Percentiles rank a stretch among this genome's conserved stretches.
These are phyloP conservation scores for Helotiales sp. DNA, from an alignment of 2,329 filamentous ascomycete species.

Conservation along the genomic window DNA sequence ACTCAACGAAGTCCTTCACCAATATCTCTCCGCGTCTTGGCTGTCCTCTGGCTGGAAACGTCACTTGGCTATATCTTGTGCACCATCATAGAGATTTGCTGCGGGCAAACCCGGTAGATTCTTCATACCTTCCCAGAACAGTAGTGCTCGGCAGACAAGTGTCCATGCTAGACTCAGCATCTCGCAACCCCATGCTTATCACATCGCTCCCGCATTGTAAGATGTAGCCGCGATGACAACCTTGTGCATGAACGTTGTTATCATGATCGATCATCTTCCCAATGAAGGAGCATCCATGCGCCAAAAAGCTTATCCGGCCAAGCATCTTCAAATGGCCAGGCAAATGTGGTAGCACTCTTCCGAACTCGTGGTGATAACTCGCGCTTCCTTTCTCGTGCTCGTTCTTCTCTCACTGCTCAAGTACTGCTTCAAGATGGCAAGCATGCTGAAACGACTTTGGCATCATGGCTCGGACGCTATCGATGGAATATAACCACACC, in stretches of 20 bases:
- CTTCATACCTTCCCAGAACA: not conserved
- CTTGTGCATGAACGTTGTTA: not conserved
- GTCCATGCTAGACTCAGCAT: not conserved
- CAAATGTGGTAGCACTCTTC: not conserved
- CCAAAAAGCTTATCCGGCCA: not conserved
- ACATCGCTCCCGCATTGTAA: not conserved
- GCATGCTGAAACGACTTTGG: slow-evolving; percentile 5
- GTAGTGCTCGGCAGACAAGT: not conserved
- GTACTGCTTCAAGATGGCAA: slow-evolving; percentile 3
- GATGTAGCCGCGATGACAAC: not conserved
- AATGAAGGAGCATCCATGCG: not conserved
- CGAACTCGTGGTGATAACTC: not conserved
- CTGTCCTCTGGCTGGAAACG: not conserved
- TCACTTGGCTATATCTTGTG: not conserved
- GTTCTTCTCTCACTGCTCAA: not conserved
- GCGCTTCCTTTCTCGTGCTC: no score
- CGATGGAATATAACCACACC: not conserved
- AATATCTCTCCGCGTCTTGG: not conserved
- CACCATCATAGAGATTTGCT: not conserved
- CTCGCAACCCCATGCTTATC: not conserved
- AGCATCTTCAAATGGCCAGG: not conserved
- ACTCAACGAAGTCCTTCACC: no score
- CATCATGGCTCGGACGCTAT: not conserved
- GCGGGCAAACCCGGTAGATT: not conserved
- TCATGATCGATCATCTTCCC: not conserved